These are phyloP conservation scores for Clarireedia monteithiana DNA, from an alignment of 2,329 filamentous ascomycete species.

Conservation along the genomic window DNA sequence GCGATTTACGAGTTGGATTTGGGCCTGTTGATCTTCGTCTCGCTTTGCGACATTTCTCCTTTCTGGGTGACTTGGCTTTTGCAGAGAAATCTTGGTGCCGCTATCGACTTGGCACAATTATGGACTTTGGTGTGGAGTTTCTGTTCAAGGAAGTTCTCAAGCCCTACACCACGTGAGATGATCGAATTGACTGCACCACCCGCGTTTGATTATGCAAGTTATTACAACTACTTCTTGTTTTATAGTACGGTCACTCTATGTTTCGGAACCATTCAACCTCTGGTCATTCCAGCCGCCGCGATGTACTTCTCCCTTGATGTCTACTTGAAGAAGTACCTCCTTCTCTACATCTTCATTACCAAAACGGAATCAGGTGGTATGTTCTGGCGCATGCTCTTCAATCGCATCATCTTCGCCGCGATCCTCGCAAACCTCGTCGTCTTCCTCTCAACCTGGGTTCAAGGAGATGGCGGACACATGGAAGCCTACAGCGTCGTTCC, in stretches of 20 bases:
- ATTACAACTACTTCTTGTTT: conserved; percentile 97
- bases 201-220: conserved; percentile 87
- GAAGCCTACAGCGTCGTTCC: conserved; percentile 64
- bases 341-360: conserved; percentile 91
- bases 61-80: conserved; percentile 95
- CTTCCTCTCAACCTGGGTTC: conserved; percentile 66
- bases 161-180: conserved; percentile 80
- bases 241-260: conserved; percentile 85
- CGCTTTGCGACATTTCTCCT: conserved; percentile 72
- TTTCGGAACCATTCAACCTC: conserved; percentile 77
- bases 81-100: conserved; percentile 85
- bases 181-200: conserved; percentile 92
- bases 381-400: conserved; percentile 88
- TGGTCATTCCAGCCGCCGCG: conserved; percentile 78
- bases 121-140: conserved; percentile 80
- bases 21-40: conserved; percentile 56
- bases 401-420: conserved; percentile 78
- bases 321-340: conserved; percentile 88
- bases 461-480: conserved; percentile 51
- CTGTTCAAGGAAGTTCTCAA: conserved; percentile 74
- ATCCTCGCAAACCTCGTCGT: conserved; percentile 74
- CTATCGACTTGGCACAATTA: conserved; percentile 87
- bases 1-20: conserved; percentile 59
- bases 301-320: conserved; percentile 85
- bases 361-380: conserved; percentile 93